Conservation (phyloP, 164 flowering plant species). For the Protea cynaroides region DNA sequence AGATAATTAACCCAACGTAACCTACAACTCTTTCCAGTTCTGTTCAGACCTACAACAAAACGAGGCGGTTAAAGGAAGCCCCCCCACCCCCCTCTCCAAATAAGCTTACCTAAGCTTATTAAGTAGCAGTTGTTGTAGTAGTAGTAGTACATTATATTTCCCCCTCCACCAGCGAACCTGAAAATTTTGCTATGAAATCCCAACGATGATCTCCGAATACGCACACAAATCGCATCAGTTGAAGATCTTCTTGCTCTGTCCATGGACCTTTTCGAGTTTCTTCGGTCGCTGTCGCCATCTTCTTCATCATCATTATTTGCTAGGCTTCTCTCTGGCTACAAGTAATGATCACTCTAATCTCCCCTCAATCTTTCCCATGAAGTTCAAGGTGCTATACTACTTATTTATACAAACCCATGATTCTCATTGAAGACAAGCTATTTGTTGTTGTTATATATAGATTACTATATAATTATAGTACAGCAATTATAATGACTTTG, state of each 20-base stretch:
- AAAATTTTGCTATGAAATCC: constrained; percentile 95
- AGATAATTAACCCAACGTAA: constrained; percentile 95
- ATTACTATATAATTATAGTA: too few species aligned
- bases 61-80: constrained; percentile 36
- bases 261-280: constrained; percentile 87
- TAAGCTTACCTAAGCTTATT: constrained; percentile 48
- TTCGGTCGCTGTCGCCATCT: constrained; percentile 41
- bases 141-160: constrained; percentile 10
- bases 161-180: constrained; percentile 99
- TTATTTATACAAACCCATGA: too few species aligned
- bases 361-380: too few species aligned
- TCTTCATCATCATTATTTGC: not conserved
- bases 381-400: too few species aligned
- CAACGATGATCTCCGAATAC: constrained; percentile 90
- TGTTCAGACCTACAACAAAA: constrained; percentile 83
- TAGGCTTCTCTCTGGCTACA: constrained; percentile 5
- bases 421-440: too few species aligned
- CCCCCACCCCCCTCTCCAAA: constrained; percentile 31
- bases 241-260: constrained; percentile 92
- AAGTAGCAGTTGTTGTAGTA: constrained; percentile 1
- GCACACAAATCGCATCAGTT: constrained; percentile 64
- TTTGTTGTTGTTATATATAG: too few species aligned
- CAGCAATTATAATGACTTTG: too few species aligned
- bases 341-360: too few species aligned
- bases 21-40: constrained; percentile 99